Evolutionary conservation across 192 early-diverging fungal genomes (phyloP).

Genomic region (Podila epigama): DNA sequence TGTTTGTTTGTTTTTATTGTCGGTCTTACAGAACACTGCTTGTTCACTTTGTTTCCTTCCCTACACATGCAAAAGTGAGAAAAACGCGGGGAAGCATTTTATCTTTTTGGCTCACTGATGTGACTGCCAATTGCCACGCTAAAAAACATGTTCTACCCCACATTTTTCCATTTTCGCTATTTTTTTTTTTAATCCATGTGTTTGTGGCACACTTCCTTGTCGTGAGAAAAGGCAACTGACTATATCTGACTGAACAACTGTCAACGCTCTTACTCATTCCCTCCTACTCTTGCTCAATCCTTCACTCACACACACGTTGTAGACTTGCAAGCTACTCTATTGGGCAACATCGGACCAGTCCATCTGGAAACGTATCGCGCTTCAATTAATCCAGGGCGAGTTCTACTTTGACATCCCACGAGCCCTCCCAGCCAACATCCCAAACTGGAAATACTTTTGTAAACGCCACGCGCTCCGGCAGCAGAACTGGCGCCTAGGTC

Average conservation of each 20-base stretch:
- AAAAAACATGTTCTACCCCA: slow-evolving; percentile 17
- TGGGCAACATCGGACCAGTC: slow-evolving; percentile 43
- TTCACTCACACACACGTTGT: neutral
- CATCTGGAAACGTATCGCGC: slow-evolving; percentile 37
- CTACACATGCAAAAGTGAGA: neutral
- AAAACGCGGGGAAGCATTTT: slow-evolving; percentile 42
- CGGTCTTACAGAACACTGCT: too few species aligned
- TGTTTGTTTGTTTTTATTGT: neutral
- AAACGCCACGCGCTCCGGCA: slow-evolving; percentile 37
- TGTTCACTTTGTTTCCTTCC: neutral
- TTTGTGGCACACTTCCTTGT: neutral
- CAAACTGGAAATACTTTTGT: slow-evolving; percentile 45
- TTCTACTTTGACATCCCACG: slow-evolving; percentile 46
- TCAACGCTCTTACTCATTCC: neutral
- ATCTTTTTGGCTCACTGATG: neutral
- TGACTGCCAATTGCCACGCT: neutral
- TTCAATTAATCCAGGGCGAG: slow-evolving; percentile 42
- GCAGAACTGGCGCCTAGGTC: slow-evolving; percentile 35
- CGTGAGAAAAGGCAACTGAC: neutral
- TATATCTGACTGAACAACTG: neutral
- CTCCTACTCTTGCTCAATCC: neutral
- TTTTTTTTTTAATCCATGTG: too few species aligned
- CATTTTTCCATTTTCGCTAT: slow-evolving; percentile 41
- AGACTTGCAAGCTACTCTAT: slow-evolving; percentile 34
- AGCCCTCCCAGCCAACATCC: slow-evolving; percentile 30